Conservation (phyloP, 306 rosid genomes). For the Citrullus colocynthis region DNA sequence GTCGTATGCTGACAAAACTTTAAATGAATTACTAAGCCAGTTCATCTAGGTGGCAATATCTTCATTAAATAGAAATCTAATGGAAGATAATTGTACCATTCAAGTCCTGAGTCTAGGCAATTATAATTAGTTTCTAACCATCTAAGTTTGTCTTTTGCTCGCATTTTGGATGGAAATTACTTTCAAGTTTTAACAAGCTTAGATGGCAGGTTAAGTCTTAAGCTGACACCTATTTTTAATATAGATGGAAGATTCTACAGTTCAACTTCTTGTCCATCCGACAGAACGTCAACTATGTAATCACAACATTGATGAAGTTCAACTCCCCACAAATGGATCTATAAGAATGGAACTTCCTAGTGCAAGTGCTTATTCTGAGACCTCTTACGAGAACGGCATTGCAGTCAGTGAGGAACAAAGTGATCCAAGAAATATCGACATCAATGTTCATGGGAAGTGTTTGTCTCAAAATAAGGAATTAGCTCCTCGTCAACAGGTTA, state of each 20-base stretch:
- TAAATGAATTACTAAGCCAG: background rate
- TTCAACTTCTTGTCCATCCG: slow-evolving; percentile 30
- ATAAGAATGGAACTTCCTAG: slow-evolving; percentile 26
- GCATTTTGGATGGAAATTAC: background rate
- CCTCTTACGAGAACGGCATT: slow-evolving; percentile 19
- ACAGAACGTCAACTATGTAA: slow-evolving; percentile 23
- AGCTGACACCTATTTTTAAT: slow-evolving; percentile 11
- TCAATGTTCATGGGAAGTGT: slow-evolving; percentile 26
- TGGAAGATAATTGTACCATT: background rate
- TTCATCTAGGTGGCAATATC: background rate
- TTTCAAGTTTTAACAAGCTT: background rate
- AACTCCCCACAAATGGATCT: slow-evolving; percentile 25
- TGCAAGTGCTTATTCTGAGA: slow-evolving; percentile 29
- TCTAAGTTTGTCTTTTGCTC: background rate
- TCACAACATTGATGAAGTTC: slow-evolving; percentile 22
- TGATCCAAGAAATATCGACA: slow-evolving; percentile 33
- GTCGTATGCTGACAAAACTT: background rate
- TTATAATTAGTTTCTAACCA: background rate
- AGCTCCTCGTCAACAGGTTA: slow-evolving; percentile 62
- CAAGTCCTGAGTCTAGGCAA: background rate
- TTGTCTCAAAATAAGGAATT: slow-evolving; percentile 61
- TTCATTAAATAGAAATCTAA: background rate
- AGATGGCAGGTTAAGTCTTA: background rate
- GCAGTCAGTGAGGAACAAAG: slow-evolving; percentile 13
- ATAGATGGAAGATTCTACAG: slow-evolving; percentile 60